These are phyloP conservation scores for Cryptococcus sp. DNA, from an alignment of 1,284 basidiomycete genomes.

Conservation along the genomic window DNA sequence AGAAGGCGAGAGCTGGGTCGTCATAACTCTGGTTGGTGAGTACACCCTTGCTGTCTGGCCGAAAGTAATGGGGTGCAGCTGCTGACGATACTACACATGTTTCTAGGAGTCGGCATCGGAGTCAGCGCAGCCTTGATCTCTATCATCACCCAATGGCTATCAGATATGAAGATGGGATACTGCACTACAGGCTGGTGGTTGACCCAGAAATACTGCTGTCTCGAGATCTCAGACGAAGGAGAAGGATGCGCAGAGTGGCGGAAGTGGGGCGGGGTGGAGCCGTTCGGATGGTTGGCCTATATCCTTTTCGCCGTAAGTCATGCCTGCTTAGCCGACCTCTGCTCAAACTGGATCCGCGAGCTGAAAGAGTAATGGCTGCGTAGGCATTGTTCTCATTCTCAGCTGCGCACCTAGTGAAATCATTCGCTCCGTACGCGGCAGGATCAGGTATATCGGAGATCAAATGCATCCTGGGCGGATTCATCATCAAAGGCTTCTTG, in stretches of 20 bases:
- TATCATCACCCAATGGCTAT: slow-evolving; percentile 96
- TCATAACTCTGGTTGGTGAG: slow-evolving; percentile 82
- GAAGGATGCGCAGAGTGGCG: slow-evolving; percentile 90
- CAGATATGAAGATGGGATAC: slow-evolving; percentile 95
- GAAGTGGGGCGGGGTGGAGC: slow-evolving; percentile 77
- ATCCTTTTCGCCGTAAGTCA: slow-evolving; percentile 78
- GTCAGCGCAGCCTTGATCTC: slow-evolving; percentile 92
- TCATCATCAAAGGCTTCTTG: slow-evolving; percentile 94
- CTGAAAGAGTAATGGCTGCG: neutral
- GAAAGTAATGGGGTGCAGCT: neutral
- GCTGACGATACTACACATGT: neutral
- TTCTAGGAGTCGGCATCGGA: slow-evolving; percentile 82
- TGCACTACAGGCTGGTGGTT: slow-evolving; percentile 98
- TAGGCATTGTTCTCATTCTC: slow-evolving; percentile 77
- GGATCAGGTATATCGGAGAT: slow-evolving; percentile 99
- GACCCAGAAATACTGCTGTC: slow-evolving; percentile 97
- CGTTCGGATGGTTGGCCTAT: slow-evolving; percentile 81
- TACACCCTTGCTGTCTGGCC: slow-evolving; percentile 21
- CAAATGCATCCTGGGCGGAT: slow-evolving; percentile 96
- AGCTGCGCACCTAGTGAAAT: slow-evolving; percentile 83
- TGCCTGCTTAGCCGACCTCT: neutral
- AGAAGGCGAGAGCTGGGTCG: slow-evolving; percentile 67
- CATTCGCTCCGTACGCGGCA: slow-evolving; percentile 91
- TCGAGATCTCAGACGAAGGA: slow-evolving; percentile 68
- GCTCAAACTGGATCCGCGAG: neutral